Base-by-base conservation (phyloP, 2,329 filamentous ascomycete species). In the Diaporthe sp. region DNA sequence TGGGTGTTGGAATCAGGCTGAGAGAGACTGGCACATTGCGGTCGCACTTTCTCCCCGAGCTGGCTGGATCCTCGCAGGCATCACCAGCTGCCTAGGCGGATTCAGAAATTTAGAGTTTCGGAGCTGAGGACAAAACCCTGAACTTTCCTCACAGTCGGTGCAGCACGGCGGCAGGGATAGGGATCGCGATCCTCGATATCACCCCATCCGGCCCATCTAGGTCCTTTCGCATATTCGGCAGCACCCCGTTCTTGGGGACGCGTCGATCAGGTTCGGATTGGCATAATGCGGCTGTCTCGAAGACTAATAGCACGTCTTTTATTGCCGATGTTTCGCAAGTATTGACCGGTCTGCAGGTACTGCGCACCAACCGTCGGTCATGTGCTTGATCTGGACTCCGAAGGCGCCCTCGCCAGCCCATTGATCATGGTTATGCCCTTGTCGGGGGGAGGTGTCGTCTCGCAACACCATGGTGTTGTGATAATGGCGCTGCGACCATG, bases 321-420 rank as follows among this genome's bases (percentile, higher is more conserved):
- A 68, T 68, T n/a, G 49, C 65, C 34, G 22, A 53, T 42, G 65
- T 68, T 68, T 68, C 65, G 28, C 25, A 53, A 68, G n/a, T 37
- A 53, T 68, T 68, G 65, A 68, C 65, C 65, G 46, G 65, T 68
- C 65, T 68, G 65, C 65, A 68, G 65, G 65, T 37, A 68, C 65
- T 68, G 34, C 12, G 44, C 65, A 68, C 46, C 65, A 39, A 39
- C 12, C 12, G 65, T 25, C 22, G 65, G 65, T 68, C 65, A 68
- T 68, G 65, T 68, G 46, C 65, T 68, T 53, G 31, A 53, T 68
- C 22, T 53, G 65, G 65, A 7, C 13, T 19, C 44, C 44, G 62
- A 37, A 15, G 62, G 62, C 44, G 44, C 31, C 22, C 34, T 39
- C 19, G 13, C 31, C 65, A 53, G 65, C 65, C 65, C 25, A 22